phyloP scores from a whole-genome alignment of 2,329 filamentous ascomycete species.

The Hymenoscyphus fraxineus region DNA sequence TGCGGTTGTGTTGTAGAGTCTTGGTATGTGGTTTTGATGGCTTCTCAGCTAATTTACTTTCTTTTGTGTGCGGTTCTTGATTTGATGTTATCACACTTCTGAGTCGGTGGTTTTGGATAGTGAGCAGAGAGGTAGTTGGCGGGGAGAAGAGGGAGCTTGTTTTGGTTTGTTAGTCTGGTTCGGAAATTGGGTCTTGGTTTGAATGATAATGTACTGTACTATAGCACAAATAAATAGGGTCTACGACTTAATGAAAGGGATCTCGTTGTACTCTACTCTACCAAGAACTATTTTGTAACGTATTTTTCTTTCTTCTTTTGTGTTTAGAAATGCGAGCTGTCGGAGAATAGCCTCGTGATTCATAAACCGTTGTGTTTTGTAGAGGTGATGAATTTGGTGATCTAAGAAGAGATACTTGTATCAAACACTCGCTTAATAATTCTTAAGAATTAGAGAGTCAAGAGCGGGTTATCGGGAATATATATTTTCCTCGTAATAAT shows the following conservation, averaged over 20 bases:
- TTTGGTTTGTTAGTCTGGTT: neutral
- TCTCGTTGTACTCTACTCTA: slow-evolving; percentile 10
- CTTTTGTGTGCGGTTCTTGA: neutral
- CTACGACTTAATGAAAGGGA: slow-evolving; percentile 8
- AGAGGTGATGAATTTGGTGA: no score
- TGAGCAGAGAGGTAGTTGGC: neutral
- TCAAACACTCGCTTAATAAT: no score
- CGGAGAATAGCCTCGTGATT: no score
- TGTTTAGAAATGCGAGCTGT: no score
- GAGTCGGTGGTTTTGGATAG: neutral
- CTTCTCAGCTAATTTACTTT: neutral
- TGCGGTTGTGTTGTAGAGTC: slow-evolving; percentile 9
- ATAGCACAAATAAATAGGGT: slow-evolving; percentile 1
- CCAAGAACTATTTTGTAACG: no score
- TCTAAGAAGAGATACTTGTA: no score
- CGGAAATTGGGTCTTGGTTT: neutral
- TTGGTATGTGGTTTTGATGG: neutral
- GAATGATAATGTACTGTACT: slow-evolving; percentile 1
- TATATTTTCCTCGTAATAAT: no score
- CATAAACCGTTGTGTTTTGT: no score
- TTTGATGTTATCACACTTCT: neutral
- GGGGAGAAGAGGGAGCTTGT: neutral
- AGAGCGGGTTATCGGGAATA: no score
- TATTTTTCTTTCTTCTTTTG: no score
- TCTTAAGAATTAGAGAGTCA: no score